phyloP scores from a whole-genome alignment of 2,329 filamentous ascomycete species.

The Graphium sp. region DNA sequence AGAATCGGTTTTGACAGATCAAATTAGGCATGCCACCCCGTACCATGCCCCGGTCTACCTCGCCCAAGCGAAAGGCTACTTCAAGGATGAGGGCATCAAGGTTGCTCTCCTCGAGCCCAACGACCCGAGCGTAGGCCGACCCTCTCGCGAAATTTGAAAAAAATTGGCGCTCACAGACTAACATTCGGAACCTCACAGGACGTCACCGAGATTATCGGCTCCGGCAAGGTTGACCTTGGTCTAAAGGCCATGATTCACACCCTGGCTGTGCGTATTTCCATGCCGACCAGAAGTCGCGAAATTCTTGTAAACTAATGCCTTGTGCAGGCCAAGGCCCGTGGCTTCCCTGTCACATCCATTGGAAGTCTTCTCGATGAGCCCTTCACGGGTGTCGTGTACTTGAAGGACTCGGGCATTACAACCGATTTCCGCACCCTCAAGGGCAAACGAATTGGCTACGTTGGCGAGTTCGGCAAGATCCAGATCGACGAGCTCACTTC shows the following conservation, averaged over 20 bases:
- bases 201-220: slow-evolving; percentile 68
- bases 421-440: slow-evolving; percentile 58
- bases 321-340: slow-evolving; percentile 51
- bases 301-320: slow-evolving; percentile 2
- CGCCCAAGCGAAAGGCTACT: slow-evolving; percentile 60
- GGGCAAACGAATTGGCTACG: slow-evolving; percentile 64
- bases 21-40: slow-evolving; percentile 58
- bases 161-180: background rate
- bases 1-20: slow-evolving; percentile 5
- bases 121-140: slow-evolving; percentile 55
- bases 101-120: slow-evolving; percentile 66
- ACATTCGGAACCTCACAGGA: slow-evolving; percentile 40
- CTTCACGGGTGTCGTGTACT: slow-evolving; percentile 64
- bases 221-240: slow-evolving; percentile 58
- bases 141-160: too few species aligned
- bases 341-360: slow-evolving; percentile 56
- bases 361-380: slow-evolving; percentile 65
- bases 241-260: slow-evolving; percentile 81
- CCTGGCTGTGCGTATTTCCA: slow-evolving; percentile 37
- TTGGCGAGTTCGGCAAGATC: slow-evolving; percentile 70
- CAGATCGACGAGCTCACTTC: slow-evolving; percentile 69
- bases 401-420: slow-evolving; percentile 59
- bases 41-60: slow-evolving; percentile 68
- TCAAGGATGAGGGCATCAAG: slow-evolving; percentile 59
- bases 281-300: background rate